Evolutionary conservation across 257 asterid species (phyloP).

Genomic region (Coffea eugenioides): DNA sequence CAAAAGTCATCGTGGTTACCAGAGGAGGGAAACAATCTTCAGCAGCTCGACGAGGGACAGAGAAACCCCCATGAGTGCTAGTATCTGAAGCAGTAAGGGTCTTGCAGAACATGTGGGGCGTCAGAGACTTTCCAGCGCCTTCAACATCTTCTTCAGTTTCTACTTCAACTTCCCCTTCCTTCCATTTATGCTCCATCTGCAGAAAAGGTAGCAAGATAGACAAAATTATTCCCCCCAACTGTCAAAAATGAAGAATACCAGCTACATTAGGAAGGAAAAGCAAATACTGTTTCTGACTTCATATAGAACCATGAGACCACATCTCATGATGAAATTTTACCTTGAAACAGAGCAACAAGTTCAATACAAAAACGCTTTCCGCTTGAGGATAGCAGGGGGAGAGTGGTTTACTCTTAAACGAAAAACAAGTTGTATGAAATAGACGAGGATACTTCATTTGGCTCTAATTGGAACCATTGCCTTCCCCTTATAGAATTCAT

Average conservation of each 20-base stretch:
- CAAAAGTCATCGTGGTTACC: conserved; percentile 37
- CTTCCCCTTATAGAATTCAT: background rate
- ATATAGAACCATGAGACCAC: background rate
- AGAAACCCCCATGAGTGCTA: conserved; percentile 98
- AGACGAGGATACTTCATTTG: background rate
- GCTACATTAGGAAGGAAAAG: background rate
- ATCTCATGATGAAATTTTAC: background rate
- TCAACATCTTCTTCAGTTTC: conserved; percentile 66
- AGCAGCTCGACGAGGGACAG: conserved; percentile 98
- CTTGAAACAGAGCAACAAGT: background rate
- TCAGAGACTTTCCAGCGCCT: conserved; percentile 48
- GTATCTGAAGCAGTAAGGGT: conserved; percentile 98
- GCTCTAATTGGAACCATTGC: background rate
- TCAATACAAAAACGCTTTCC: background rate
- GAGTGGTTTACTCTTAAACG: background rate
- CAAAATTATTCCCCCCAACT: background rate
- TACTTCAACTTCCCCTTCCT: conserved; percentile 52
- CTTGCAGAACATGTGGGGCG: conserved; percentile 96
- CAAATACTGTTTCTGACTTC: background rate
- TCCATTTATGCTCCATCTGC: conserved; percentile 63
- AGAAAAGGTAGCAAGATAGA: background rate
- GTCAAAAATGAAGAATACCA: conserved; percentile 2
- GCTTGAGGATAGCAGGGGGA: background rate
- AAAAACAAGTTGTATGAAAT: background rate
- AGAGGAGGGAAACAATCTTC: conserved; percentile 98